Evolutionary conservation across 345 rosid species (phyloP), one percentile per base, ranked within the genome.

Genomic region (Gossypium raimondii): DNA sequence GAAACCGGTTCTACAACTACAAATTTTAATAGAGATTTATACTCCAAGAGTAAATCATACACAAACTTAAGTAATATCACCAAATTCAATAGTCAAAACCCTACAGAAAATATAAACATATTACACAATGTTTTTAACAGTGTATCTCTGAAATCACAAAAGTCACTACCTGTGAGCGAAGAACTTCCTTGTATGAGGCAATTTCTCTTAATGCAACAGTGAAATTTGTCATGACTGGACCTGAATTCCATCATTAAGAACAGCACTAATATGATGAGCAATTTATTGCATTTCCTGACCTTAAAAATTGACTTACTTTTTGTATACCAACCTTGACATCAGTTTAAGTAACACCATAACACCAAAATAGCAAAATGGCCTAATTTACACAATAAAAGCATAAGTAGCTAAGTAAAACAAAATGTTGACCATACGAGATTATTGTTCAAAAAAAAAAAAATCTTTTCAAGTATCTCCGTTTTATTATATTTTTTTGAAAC

Each of bases 111-210:
- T 34, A 38, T 29, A 29, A 70, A 70, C 45, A 70, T 51, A 11
- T 27, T 70, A 17, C 25, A 52, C 6, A 25, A 69, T 38, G 2
- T 51, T 52, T 34, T 16, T 70, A 52, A 17, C 47, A 29, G 10
- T 16, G 25, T 13, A 53, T 29, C 22, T 14, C 70, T 11, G 25
- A 55, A 38, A 53, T 34, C 64, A 61, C 62, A 58, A n/a, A 50
- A 68, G 62, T 74, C 45, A 61, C 74, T 85, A 90, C 91, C 96
- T 84, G 82, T n/a, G 93, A 86, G 57, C 93, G 89, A 77, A 91
- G 97, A 66, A 83, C 90, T 84, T 89, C 97, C 82, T 89, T 89
- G 83, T 84, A 87, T 7, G 97, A 85, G 20, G 90, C 90, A 18
- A 91, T 87, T 83, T 91, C 92, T 78, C 89, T 82, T 77, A 91